phyloP scores from a whole-genome alignment of 2,329 filamentous ascomycete genomes.

The Leptoxyphium fumago region DNA sequence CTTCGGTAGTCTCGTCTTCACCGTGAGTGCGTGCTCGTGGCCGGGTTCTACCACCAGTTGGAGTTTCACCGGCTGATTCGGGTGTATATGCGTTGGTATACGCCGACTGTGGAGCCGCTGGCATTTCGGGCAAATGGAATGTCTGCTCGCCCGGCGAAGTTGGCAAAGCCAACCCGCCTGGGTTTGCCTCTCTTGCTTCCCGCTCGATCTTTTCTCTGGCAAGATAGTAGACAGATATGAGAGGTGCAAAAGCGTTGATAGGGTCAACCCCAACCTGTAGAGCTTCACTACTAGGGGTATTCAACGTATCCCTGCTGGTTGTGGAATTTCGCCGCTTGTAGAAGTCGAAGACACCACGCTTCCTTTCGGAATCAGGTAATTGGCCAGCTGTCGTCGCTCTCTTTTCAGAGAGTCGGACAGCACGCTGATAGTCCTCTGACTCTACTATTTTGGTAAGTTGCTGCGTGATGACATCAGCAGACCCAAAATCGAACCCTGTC shows the following conservation, averaged over 20 bases:
- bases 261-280: slow-evolving; percentile 73
- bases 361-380: slow-evolving; percentile 57
- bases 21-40: slow-evolving; percentile 85
- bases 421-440: slow-evolving; percentile 85
- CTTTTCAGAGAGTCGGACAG: slow-evolving; percentile 54
- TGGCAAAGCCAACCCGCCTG: slow-evolving; percentile 44
- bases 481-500: slow-evolving; percentile 95
- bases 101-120: slow-evolving; percentile 61
- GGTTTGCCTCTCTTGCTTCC: slow-evolving; percentile 47
- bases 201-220: slow-evolving; percentile 89
- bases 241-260: slow-evolving; percentile 79
- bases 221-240: slow-evolving; percentile 88
- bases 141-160: slow-evolving; percentile 41
- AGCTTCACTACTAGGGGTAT: slow-evolving; percentile 70
- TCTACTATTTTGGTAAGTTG: slow-evolving; percentile 78
- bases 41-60: slow-evolving; percentile 67
- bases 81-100: slow-evolving; percentile 76
- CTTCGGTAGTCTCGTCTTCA: slow-evolving; percentile 72
- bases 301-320: slow-evolving; percentile 74
- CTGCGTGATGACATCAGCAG: slow-evolving; percentile 64
- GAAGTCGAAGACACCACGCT: slow-evolving; percentile 88
- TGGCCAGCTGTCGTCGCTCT: slow-evolving; percentile 42
- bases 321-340: slow-evolving; percentile 88
- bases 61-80: slow-evolving; percentile 78
- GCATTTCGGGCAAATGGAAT: slow-evolving; percentile 56